These are phyloP conservation scores for Penicillium palitans DNA, from an alignment of 2,329 filamentous ascomycete species.

Conservation along the genomic window DNA sequence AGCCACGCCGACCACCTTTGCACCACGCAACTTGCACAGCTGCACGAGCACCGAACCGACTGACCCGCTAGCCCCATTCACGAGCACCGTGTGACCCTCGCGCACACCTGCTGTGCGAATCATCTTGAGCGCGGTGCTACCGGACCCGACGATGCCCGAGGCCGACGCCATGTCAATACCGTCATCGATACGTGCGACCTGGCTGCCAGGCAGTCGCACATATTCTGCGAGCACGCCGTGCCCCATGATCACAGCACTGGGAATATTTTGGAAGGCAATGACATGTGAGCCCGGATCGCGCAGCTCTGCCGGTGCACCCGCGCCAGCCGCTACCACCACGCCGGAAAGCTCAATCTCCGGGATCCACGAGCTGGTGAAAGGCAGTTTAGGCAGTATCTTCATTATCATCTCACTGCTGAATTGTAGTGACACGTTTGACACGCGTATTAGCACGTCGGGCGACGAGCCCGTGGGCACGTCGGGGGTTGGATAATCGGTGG, in stretches of 20 bases:
- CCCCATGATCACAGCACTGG: conserved; percentile 1
- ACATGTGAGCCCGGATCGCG: conserved; percentile 14
- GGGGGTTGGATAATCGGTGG: conserved; percentile 11
- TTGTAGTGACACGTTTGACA: conserved; percentile 21
- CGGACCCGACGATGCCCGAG: conserved; percentile 15
- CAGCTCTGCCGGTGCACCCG: conserved; percentile 13
- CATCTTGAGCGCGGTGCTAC: conserved; percentile 21
- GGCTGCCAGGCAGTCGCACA: conserved; percentile 9
- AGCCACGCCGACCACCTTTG: conserved; percentile 20
- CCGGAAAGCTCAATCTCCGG: conserved; percentile 23
- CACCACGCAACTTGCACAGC: conserved; percentile 19
- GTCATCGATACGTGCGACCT: conserved; percentile 7
- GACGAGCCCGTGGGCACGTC: conserved; percentile 11
- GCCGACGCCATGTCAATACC: conserved; percentile 17
- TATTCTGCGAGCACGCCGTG: conserved; percentile 16
- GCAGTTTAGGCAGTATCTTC: conserved; percentile 12
- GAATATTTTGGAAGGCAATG: conserved; percentile 15
- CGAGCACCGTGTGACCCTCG: conserved; percentile 18
- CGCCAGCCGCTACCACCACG: conserved; percentile 17
- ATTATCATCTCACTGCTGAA: conserved; percentile 12
- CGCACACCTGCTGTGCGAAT: conserved; percentile 19
- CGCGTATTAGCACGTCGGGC: conserved; percentile 20
- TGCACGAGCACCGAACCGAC: conserved; percentile 22
- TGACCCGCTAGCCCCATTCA: conserved; percentile 24
- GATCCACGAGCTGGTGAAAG: conserved; percentile 15